These are phyloP conservation scores for Russula ochroleuca DNA, from an alignment of 768 basidiomycete species.

Conservation along the genomic window DNA sequence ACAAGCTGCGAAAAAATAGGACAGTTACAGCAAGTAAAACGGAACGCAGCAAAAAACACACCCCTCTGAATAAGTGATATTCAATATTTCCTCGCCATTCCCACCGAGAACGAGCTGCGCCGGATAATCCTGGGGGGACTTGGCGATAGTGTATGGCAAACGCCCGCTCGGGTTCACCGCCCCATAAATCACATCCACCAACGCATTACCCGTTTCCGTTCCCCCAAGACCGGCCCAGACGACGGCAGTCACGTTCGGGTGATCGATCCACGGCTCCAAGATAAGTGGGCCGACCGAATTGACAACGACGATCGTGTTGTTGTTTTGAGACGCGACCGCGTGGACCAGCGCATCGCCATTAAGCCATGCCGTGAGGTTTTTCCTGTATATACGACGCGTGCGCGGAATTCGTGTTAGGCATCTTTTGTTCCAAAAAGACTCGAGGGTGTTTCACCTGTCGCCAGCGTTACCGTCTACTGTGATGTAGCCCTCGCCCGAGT, in stretches of 20 bases:
- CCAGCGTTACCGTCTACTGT: conserved; percentile 30
- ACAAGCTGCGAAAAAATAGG: conserved; percentile 24
- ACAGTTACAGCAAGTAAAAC: not conserved
- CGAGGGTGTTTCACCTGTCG: conserved; percentile 42
- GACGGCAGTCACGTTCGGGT: conserved; percentile 68
- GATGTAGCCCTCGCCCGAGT: conserved; percentile 34
- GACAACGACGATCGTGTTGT: conserved; percentile 76
- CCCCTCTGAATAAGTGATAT: conserved; percentile 62
- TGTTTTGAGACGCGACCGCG: conserved; percentile 60
- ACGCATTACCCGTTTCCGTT: conserved; percentile 58
- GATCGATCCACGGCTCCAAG: conserved; percentile 65
- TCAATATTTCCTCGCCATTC: conserved; percentile 33
- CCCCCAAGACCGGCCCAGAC: conserved; percentile 55
- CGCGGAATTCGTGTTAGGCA: not conserved
- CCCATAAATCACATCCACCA: conserved; percentile 77
- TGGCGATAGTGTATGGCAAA: conserved; percentile 71
- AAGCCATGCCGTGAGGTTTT: conserved; percentile 41
- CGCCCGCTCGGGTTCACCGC: conserved; percentile 68
- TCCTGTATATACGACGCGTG: not conserved
- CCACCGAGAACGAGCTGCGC: conserved; percentile 39
- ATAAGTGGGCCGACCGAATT: conserved; percentile 72
- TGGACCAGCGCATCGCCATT: conserved; percentile 41
- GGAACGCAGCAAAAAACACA: conserved; percentile 11
- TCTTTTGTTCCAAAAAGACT: not conserved
- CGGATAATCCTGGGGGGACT: conserved; percentile 48